Conservation (phyloP, 2,329 filamentous ascomycete genomes). For the Curvularia eragrostidis region DNA sequence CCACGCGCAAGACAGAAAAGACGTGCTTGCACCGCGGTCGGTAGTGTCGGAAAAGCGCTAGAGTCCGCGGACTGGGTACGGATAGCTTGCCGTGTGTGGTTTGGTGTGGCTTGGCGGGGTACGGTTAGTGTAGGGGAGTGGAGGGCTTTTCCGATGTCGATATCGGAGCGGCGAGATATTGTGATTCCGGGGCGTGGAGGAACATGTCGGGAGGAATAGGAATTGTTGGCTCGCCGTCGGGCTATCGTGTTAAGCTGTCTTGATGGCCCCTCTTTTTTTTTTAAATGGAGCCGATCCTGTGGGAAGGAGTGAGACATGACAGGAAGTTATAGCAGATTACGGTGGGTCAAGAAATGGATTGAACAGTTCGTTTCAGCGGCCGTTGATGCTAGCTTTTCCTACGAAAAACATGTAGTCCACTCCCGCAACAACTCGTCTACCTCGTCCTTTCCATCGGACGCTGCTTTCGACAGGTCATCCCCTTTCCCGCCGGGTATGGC, state of each 20-base stretch:
- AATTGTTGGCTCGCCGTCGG: background rate
- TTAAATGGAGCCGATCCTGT: background rate
- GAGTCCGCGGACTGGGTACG: background rate
- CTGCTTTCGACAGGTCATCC: too few species aligned
- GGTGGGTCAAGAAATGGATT: background rate
- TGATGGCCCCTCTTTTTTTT: background rate
- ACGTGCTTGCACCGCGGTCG: background rate
- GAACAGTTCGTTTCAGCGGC: background rate
- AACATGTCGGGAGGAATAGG: background rate
- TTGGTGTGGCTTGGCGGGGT: background rate
- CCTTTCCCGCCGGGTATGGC: background rate
- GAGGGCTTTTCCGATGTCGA: background rate
- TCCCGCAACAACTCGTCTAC: constrained; percentile 32
- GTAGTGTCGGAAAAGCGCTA: background rate
- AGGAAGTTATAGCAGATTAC: too few species aligned
- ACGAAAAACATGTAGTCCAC: constrained; percentile 28
- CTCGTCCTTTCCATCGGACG: constrained; percentile 15
- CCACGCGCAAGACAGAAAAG: background rate
- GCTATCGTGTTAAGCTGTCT: background rate
- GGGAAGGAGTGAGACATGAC: background rate
- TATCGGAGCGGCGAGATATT: background rate
- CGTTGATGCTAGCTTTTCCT: background rate
- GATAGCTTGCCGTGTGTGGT: background rate
- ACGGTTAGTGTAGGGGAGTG: background rate
- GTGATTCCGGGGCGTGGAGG: background rate